Base-by-base conservation (phyloP, 176 grass and related monocot genomes). In the Carex pumila region DNA sequence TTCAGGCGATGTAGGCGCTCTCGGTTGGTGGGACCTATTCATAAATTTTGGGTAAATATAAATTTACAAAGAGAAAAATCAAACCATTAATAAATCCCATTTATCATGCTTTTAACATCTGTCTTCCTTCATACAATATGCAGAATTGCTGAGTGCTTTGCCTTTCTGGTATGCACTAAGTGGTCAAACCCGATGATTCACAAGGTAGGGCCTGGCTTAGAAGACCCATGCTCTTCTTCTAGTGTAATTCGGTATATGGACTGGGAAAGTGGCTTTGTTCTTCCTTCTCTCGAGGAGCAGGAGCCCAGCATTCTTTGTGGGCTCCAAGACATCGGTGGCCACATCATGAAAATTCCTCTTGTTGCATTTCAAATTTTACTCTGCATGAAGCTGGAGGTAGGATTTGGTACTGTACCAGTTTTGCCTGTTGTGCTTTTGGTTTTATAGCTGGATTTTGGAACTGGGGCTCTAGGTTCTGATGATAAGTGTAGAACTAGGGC, bases 121-220 rank as follows among this genome's bases (percentile, higher is more conserved):
- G 52, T 57, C 13, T 30, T 49, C 7, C 22, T 61, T 76, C 39
- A 79, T 83, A 87, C 63, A 41, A 63, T 82, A 25, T 93, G 68
- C 90, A 98, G 95, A 76, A 98, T 98, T 56, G 92, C 95, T 1
- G 95, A 98, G 79, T 94, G 90, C 80, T 98, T 98, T 89, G 92
- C 95, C 67, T 98, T 94, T 87, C 89, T 98, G 37, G 89, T 98
- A 81, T 98, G 95, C 73, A 98, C 95, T 73, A 93, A 91, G 84
- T 98, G 95, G 95, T 94, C 85, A 81, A 98, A 98, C 86, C 95
- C 92, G 37, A 94, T 98, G 95, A 98, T 98, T 86, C 95, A 94
- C 87, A 92, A 81, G 68, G 65, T 64, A 5, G 73, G 52, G 79
- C 50, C 88, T 50, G 81, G 79, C 83, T 61, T 85, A 87, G 91